Evolutionary conservation across 192 early-diverging fungal species (phyloP).

Genomic region (Diversispora epigaea): DNA sequence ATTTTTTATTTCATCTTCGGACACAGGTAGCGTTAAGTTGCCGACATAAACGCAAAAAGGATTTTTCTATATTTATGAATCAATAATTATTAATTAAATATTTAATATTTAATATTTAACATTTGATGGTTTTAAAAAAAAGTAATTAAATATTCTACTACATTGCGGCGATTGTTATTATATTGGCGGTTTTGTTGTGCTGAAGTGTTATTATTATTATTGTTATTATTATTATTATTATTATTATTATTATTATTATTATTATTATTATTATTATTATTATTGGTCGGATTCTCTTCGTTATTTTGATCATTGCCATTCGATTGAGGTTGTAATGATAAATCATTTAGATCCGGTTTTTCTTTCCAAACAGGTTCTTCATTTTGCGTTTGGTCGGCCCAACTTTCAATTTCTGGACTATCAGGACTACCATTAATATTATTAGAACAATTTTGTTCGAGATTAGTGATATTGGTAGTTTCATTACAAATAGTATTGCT

Average conservation of each 20-base stretch:
- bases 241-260: too few relatives aligned
- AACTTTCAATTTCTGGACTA: not conserved
- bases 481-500: constrained; percentile 2
- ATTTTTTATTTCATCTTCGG: constrained; percentile 1
- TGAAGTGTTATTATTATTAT: not conserved
- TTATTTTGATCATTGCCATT: not conserved
- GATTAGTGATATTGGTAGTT: too few relatives aligned
- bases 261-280: not conserved
- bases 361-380: not conserved
- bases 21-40: not conserved
- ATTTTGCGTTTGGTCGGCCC: constrained; percentile 17
- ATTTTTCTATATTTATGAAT: not conserved
- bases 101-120: not conserved
- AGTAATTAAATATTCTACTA: not conserved
- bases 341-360: not conserved
- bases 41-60: constrained; percentile 6
- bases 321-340: not conserved
- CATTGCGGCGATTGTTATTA: not conserved
- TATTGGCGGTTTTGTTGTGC: not conserved
- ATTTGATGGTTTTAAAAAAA: not conserved
- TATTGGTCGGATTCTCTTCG: not conserved
- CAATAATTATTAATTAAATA: not conserved
- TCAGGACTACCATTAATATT: not conserved
- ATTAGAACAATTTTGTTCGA: not conserved
- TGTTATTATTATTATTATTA: constrained; percentile 3